These are phyloP conservation scores for Xylona heveae DNA, from an alignment of 495 filamentous ascomycete genomes.

Conservation along the genomic window DNA sequence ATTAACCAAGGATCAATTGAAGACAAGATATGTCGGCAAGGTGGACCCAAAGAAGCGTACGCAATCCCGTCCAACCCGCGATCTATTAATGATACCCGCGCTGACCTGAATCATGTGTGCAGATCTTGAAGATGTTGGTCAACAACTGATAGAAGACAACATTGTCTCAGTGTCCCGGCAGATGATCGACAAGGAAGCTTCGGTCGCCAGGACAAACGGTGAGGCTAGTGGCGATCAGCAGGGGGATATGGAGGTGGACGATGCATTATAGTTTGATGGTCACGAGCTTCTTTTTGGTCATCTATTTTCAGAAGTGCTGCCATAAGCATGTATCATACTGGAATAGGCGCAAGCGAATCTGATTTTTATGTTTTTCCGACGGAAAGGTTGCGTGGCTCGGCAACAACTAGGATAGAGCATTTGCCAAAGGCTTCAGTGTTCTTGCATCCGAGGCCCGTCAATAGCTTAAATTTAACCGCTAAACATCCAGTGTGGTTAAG, in stretches of 20 bases:
- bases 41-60: slow-evolving; percentile 94
- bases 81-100: background rate
- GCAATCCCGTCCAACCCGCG: slow-evolving; percentile 8
- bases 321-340: no score
- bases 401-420: no score
- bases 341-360: no score
- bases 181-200: slow-evolving; percentile 99
- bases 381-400: no score
- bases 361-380: no score
- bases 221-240: slow-evolving; percentile 7
- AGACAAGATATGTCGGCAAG: slow-evolving; percentile 98
- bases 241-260: slow-evolving; percentile 2
- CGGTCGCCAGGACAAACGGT: slow-evolving; percentile 28
- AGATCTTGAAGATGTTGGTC: slow-evolving; percentile 88
- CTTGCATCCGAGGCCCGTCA: no score
- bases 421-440: no score
- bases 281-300: no score
- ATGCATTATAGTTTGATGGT: no score
- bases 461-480: no score
- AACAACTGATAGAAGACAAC: slow-evolving; percentile 94
- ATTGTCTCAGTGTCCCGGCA: slow-evolving; percentile 89
- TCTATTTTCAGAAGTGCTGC: no score
- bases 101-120: slow-evolving; percentile 3
- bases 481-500: no score
- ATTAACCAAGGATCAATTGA: slow-evolving; percentile 88